Evolutionary conservation across 441 rosid genomes (phyloP).

Genomic region (Metrosideros polymorpha): DNA sequence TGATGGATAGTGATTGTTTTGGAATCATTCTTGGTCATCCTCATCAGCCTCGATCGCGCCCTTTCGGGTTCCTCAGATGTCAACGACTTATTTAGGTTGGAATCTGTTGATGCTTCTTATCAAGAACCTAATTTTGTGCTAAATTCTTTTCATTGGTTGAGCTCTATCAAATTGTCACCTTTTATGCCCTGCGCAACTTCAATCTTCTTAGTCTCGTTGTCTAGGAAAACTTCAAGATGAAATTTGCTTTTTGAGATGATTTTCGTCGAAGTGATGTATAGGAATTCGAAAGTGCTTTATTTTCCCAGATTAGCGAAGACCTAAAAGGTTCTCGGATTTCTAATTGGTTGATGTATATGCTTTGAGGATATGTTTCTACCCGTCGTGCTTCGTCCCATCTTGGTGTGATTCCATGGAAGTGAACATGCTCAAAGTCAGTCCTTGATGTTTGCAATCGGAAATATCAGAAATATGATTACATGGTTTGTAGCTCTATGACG

Average conservation of each 20-base stretch:
- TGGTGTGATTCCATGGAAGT: neutral
- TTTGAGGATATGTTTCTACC: neutral
- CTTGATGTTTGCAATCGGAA: neutral
- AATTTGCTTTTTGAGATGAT: neutral
- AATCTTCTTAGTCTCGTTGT: neutral
- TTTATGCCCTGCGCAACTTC: neutral
- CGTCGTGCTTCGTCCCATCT: neutral
- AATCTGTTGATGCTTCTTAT: neutral
- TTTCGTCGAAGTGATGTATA: neutral
- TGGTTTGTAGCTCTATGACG: neutral
- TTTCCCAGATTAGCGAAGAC: neutral
- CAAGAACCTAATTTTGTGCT: neutral
- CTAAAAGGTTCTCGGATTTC: neutral
- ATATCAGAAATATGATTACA: neutral
- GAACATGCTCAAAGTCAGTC: neutral
- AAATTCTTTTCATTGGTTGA: neutral
- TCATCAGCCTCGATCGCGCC: slow-evolving; percentile 8
- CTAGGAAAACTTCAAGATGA: neutral
- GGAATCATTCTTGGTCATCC: slow-evolving; percentile 28
- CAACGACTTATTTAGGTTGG: neutral
- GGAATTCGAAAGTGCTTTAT: neutral
- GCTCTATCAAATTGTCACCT: neutral
- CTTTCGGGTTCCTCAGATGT: neutral
- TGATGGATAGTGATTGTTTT: slow-evolving; percentile 32
- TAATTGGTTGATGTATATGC: neutral